Conservation (phyloP, 2,329 filamentous ascomycete genomes). For the Pestalotiopsis fici region DNA sequence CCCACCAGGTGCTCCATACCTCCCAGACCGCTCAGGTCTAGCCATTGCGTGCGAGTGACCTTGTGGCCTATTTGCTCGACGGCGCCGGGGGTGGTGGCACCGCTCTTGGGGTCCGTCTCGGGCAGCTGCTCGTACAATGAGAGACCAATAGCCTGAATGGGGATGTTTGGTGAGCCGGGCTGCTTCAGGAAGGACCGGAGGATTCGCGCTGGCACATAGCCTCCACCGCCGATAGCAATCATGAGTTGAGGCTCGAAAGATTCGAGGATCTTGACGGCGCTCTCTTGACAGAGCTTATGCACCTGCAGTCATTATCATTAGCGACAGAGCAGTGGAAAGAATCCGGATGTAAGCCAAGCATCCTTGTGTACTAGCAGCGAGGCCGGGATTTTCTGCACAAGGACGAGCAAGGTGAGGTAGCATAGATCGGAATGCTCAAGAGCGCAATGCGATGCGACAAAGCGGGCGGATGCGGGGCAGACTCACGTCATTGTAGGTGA, state of each 20-base stretch:
- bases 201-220: conserved; percentile 96
- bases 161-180: conserved; percentile 86
- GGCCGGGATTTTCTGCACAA: not conserved
- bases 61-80: conserved; percentile 86
- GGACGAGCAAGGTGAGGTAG: not conserved
- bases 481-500: conserved; percentile 88
- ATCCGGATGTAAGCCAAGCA: too few species aligned
- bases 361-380: not conserved
- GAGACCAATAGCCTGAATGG: conserved; percentile 97
- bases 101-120: conserved; percentile 50
- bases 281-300: conserved; percentile 93
- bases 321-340: not conserved
- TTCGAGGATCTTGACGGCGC: conserved; percentile 78
- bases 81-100: conserved; percentile 38
- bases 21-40: conserved; percentile 72
- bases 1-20: conserved; percentile 79
- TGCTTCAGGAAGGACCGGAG: conserved; percentile 96
- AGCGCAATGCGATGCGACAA: not conserved
- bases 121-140: conserved; percentile 90
- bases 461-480: conserved; percentile 15
- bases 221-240: conserved; percentile 96
- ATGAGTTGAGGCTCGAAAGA: conserved; percentile 93
- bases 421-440: not conserved
- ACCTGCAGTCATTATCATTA: conserved; percentile 57
- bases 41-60: conserved; percentile 97